These are phyloP conservation scores for Hemisphaericaspora xylofermentans DNA, from an alignment of 1,139 yeast genomes.

Conservation along the genomic window DNA sequence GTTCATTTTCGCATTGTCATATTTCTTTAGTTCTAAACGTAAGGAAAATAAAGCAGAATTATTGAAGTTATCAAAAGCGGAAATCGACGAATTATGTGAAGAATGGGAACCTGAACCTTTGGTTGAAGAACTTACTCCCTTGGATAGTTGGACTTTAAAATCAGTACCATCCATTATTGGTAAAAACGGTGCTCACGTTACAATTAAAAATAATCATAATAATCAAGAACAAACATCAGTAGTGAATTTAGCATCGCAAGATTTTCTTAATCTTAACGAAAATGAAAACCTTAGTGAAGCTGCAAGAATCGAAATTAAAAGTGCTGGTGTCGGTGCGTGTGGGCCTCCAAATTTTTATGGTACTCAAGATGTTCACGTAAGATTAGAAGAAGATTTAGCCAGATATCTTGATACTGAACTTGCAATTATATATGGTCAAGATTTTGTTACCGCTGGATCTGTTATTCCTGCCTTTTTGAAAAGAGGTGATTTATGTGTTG, in stretches of 20 bases:
- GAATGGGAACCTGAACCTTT: slow-evolving; percentile 94
- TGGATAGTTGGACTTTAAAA: slow-evolving; percentile 62
- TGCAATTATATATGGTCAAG: slow-evolving; percentile 90
- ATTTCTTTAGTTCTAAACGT: slow-evolving; percentile 79
- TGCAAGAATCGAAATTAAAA: slow-evolving; percentile 59
- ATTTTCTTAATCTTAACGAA: slow-evolving; percentile 59
- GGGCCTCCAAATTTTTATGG: slow-evolving; percentile 99
- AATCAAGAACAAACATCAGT: slow-evolving; percentile 32
- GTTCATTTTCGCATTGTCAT: slow-evolving; percentile 80
- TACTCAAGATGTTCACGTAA: slow-evolving; percentile 86
- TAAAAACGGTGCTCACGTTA: slow-evolving; percentile 52
- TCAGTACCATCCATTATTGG: slow-evolving; percentile 65
- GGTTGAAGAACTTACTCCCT: slow-evolving; percentile 51
- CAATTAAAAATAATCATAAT: slow-evolving; percentile 11
- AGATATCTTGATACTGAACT: slow-evolving; percentile 72
- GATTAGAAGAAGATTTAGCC: slow-evolving; percentile 76
- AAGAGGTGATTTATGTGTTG: slow-evolving; percentile 91
- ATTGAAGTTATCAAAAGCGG: slow-evolving; percentile 61
- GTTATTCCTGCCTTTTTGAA: slow-evolving; percentile 94
- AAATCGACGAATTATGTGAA: slow-evolving; percentile 77
- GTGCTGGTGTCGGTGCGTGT: slow-evolving; percentile 95
- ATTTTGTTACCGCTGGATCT: slow-evolving; percentile 87
- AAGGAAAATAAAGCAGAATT: slow-evolving; percentile 74
- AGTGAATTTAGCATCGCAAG: slow-evolving; percentile 62
- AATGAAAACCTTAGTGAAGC: slow-evolving; percentile 48